phyloP scores from a whole-genome alignment of 805 yeast genomes.

The Wickerhamomyces mucosus region DNA sequence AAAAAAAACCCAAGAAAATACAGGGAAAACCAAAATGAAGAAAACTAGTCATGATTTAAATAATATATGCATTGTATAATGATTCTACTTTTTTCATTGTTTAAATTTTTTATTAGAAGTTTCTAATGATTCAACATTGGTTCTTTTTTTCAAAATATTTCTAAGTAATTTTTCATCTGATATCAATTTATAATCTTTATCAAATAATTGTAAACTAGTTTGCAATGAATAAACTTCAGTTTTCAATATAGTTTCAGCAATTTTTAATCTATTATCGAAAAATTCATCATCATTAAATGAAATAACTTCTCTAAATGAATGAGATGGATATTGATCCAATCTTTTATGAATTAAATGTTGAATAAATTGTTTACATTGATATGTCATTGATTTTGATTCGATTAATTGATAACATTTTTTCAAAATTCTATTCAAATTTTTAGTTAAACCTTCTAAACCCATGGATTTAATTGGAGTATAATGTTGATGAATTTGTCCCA shows the following conservation, averaged over 20 bases:
- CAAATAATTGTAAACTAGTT: slow-evolving; percentile 23
- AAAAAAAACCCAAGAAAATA: slow-evolving; percentile 3
- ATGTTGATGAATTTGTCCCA: slow-evolving; percentile 19
- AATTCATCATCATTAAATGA: slow-evolving; percentile 11
- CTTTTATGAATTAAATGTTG: slow-evolving; percentile 20
- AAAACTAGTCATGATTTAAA: no score
- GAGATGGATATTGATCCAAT: slow-evolving; percentile 39
- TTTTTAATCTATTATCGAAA: slow-evolving; percentile 16
- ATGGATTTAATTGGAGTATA: no score
- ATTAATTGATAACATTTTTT: slow-evolving; percentile 51
- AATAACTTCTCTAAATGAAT: slow-evolving; percentile 19
- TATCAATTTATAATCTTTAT: slow-evolving; percentile 30
- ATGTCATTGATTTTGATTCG: slow-evolving; percentile 41
- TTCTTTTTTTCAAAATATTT: slow-evolving; percentile 46
- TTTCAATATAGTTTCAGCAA: slow-evolving; percentile 48
- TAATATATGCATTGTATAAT: no score
- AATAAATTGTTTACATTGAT: slow-evolving; percentile 20
- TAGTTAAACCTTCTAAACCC: slow-evolving; percentile 14
- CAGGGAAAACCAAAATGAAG: no score
- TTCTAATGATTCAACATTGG: slow-evolving; percentile 23
- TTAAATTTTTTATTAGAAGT: slow-evolving; percentile 9
- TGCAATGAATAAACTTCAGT: slow-evolving; percentile 47
- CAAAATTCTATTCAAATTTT: slow-evolving; percentile 37
- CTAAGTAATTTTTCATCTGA: slow-evolving; percentile 51
- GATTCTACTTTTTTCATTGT: background rate